phyloP scores from a whole-genome alignment of 257 asterid species.

The Schizonepeta tenuifolia region DNA sequence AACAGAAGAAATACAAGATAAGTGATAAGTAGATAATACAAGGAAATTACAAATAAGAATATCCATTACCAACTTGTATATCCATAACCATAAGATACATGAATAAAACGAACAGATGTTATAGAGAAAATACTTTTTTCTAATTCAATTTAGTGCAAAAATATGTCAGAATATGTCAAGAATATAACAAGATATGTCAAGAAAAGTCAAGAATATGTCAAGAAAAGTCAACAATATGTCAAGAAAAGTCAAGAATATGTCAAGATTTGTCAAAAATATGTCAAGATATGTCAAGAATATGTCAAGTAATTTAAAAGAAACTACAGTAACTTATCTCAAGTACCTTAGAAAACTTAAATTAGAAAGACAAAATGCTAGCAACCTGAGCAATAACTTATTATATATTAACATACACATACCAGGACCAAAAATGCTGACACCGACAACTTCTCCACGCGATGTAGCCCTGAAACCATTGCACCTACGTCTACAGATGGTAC shows the following conservation, averaged over 20 bases:
- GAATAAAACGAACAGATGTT: background rate
- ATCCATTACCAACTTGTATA: background rate
- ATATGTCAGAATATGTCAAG: background rate
- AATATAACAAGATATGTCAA: no score
- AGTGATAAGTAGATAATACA: constrained; percentile 6
- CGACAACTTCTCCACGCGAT: constrained; percentile 7
- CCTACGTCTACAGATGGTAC: background rate
- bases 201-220: no score
- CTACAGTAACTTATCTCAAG: background rate
- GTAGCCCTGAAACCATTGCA: constrained; percentile 13
- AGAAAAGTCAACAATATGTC: background rate
- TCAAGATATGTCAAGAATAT: no score
- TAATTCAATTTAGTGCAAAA: background rate
- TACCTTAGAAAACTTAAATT: no score
- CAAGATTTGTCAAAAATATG: no score
- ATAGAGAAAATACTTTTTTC: background rate
- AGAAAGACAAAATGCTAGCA: background rate
- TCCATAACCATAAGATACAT: background rate
- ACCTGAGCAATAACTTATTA: background rate
- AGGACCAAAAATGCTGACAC: background rate
- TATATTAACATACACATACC: constrained; percentile 24
- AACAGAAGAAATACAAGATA: constrained; percentile 9
- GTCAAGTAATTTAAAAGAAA: no score
- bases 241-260: no score
- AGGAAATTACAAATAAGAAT: background rate